Conservation (phyloP, 2,329 filamentous ascomycete species). For the Didymella glomerata region DNA sequence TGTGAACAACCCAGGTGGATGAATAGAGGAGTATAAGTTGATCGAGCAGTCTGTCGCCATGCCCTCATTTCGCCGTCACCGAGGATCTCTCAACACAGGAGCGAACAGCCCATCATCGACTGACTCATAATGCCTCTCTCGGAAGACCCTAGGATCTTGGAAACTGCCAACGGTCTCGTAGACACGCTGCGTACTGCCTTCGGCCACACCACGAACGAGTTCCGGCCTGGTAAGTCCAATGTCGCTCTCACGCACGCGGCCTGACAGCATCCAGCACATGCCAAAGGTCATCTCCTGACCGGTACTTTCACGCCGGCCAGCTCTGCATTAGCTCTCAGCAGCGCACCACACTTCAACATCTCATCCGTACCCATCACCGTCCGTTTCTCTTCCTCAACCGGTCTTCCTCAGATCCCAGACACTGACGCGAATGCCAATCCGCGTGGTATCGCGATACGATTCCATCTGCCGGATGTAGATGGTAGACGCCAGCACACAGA, state of each 20-base stretch:
- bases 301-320: slow-evolving; percentile 62
- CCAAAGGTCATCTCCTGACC: slow-evolving; percentile 61
- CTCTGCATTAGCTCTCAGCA: slow-evolving; percentile 56
- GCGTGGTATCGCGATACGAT: slow-evolving; percentile 58
- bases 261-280: slow-evolving; percentile 57
- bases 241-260: slow-evolving; percentile 1
- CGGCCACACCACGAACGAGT: slow-evolving; percentile 33
- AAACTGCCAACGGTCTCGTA: slow-evolving; percentile 44
- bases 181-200: slow-evolving; percentile 37
- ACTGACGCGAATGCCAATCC: slow-evolving; percentile 59
- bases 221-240: slow-evolving; percentile 41
- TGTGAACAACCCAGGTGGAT: background rate
- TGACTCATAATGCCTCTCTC: slow-evolving; percentile 47
- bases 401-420: slow-evolving; percentile 61
- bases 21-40: background rate
- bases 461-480: slow-evolving; percentile 56
- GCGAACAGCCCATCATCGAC: too few relatives aligned
- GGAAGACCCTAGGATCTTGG: slow-evolving; percentile 31
- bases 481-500: slow-evolving; percentile 62
- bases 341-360: slow-evolving; percentile 59
- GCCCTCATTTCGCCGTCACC: background rate
- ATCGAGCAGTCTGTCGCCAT: background rate
- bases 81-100: background rate
- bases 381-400: slow-evolving; percentile 63
- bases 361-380: slow-evolving; percentile 57